Percentiles rank a stretch among this genome's conserved stretches.
Evolutionary conservation across 2,329 filamentous ascomycete genomes (phyloP).

Genomic region (Elsinoe perseae): DNA sequence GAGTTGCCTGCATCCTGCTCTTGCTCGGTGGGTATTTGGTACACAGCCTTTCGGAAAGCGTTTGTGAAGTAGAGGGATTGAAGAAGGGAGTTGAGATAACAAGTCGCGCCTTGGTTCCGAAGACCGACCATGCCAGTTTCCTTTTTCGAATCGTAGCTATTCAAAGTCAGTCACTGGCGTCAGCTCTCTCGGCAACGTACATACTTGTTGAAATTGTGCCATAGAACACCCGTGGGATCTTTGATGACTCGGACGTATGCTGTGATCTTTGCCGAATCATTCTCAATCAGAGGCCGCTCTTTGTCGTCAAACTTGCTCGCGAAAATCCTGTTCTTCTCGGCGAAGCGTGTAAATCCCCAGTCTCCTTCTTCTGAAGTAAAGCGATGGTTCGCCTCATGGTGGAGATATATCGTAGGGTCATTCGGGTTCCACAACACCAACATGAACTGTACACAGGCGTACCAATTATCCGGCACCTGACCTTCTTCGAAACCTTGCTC

Average conservation of each 20-base stretch:
- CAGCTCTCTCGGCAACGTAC: constrained; percentile 16
- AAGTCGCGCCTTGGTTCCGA: constrained; percentile 83
- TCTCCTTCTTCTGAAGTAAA: constrained; percentile 96
- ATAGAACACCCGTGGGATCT: constrained; percentile 79
- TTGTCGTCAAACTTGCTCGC: constrained; percentile 64
- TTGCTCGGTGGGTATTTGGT: constrained; percentile 87
- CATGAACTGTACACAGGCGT: constrained; percentile 91
- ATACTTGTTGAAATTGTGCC: constrained; percentile 78
- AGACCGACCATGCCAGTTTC: constrained; percentile 95
- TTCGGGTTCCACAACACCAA: constrained; percentile 91
- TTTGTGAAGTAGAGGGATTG: constrained; percentile 53
- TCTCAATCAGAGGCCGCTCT: constrained; percentile 65
- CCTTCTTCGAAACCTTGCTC: constrained; percentile 73
- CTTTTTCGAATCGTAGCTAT: constrained; percentile 89
- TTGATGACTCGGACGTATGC: constrained; percentile 76
- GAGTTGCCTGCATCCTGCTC: constrained; percentile 78
- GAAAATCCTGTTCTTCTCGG: constrained; percentile 80
- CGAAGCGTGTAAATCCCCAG: constrained; percentile 97
- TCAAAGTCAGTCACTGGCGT: constrained; percentile 4
- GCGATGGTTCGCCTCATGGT: constrained; percentile 79
- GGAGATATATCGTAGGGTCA: constrained; percentile 72
- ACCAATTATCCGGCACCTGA: constrained; percentile 82
- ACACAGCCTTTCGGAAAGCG: constrained; percentile 92
- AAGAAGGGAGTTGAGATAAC: constrained; percentile 45
- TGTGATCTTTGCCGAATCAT: constrained; percentile 69